Evolutionary conservation across 768 basidiomycete genomes (phyloP).

Genomic region (Pleurotus salmoneostramineus): DNA sequence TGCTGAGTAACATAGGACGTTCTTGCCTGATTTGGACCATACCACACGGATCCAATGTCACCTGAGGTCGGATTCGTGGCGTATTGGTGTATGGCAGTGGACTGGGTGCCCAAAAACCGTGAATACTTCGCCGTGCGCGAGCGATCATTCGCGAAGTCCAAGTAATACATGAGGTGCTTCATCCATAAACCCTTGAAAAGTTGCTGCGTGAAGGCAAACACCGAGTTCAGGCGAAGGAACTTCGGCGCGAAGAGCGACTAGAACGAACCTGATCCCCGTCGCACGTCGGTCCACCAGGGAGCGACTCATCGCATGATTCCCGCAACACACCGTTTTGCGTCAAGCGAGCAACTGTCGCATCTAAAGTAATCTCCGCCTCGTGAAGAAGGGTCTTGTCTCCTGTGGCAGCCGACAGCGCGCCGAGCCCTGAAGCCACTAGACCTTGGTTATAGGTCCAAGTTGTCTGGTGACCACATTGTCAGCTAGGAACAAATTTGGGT

Average conservation of each 20-base stretch:
- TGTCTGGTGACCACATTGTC: conserved; percentile 27
- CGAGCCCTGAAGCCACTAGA: conserved; percentile 52
- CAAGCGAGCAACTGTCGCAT: conserved; percentile 41
- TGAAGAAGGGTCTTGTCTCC: conserved; percentile 33
- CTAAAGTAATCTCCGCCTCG: conserved; percentile 48
- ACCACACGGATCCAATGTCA: conserved; percentile 47
- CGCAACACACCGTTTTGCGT: conserved; percentile 37
- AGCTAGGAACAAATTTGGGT: background rate
- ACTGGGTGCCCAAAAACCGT: conserved; percentile 34
- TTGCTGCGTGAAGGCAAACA: conserved; percentile 23
- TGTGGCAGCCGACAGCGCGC: conserved; percentile 37
- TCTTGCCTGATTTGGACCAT: conserved; percentile 33
- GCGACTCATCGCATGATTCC: conserved; percentile 49
- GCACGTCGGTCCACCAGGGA: conserved; percentile 33
- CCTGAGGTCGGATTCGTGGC: conserved; percentile 29
- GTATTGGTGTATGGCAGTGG: conserved; percentile 37
- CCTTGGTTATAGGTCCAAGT: conserved; percentile 62
- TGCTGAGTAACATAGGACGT: background rate
- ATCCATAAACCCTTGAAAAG: conserved; percentile 52
- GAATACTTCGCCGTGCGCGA: conserved; percentile 39
- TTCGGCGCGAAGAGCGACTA: background rate
- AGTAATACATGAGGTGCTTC: conserved; percentile 48
- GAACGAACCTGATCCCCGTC: conserved; percentile 37
- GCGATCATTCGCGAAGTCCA: conserved; percentile 41
- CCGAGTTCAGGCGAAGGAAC: background rate